Percentiles rank a stretch among this genome's conserved stretches.
phyloP scores from a whole-genome alignment of 2,329 filamentous ascomycete species.

The Tympanopsis confertula region DNA sequence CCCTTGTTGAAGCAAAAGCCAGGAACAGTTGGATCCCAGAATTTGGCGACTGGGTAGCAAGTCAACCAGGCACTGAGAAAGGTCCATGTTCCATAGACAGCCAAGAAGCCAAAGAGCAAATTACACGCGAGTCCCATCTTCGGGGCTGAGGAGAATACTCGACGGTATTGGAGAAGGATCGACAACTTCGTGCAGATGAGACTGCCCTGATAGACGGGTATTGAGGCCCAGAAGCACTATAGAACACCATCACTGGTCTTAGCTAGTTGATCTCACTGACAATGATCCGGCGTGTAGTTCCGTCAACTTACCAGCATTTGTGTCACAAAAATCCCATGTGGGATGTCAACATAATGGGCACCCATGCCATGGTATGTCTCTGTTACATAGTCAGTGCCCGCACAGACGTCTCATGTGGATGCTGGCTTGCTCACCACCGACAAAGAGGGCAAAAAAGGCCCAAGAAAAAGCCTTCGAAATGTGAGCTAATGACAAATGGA shows the following conservation, averaged over 20 bases:
- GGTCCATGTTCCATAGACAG: conserved; percentile 13
- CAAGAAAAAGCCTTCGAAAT: background rate
- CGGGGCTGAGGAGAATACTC: conserved; percentile 25
- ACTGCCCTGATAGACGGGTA: conserved; percentile 12
- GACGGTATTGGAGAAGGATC: conserved; percentile 34
- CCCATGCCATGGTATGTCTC: too few species aligned
- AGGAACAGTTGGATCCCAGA: conserved; percentile 19
- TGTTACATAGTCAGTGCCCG: too few species aligned
- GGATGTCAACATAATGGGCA: too few species aligned
- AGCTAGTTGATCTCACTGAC: too few species aligned
- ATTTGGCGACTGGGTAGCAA: conserved; percentile 24
- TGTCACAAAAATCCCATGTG: too few species aligned
- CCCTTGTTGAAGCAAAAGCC: conserved; percentile 20
- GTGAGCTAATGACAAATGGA: too few species aligned
- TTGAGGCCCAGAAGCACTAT: conserved; percentile 16
- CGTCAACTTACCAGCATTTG: too few species aligned
- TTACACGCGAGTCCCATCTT: too few species aligned
- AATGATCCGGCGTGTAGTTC: too few species aligned
- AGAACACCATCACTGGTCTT: too few species aligned
- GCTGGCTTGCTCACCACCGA: background rate
- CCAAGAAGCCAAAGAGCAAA: conserved; percentile 13
- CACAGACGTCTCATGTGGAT: too few species aligned
- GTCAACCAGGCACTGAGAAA: conserved; percentile 25
- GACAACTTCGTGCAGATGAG: conserved; percentile 29
- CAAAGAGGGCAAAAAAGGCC: background rate